These are phyloP conservation scores for Tylopilus subfusipes DNA, from an alignment of 768 basidiomycete species.

Conservation along the genomic window DNA sequence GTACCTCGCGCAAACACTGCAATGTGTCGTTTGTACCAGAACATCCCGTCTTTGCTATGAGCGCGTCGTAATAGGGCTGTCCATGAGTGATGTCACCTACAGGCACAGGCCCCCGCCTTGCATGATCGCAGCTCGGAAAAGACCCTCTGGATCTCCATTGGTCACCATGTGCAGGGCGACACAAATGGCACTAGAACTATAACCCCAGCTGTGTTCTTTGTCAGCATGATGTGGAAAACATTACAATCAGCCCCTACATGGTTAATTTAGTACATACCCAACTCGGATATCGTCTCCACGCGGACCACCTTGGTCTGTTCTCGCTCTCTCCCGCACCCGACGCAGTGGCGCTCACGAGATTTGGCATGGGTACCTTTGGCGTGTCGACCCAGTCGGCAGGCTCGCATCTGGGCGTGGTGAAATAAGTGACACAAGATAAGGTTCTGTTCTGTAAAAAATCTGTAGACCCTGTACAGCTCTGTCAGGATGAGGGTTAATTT, in stretches of 20 bases:
- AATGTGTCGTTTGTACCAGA: conserved; percentile 23
- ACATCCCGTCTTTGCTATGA: conserved; percentile 33
- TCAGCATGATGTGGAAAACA: neutral
- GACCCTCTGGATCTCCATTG: conserved; percentile 18
- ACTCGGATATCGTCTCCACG: no score
- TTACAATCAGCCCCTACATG: conserved; percentile 10
- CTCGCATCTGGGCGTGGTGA: no score
- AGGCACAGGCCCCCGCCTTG: conserved; percentile 37
- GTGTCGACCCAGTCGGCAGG: no score
- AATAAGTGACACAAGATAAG: no score
- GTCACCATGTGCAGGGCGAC: conserved; percentile 29
- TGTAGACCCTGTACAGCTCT: no score
- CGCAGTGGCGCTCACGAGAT: no score
- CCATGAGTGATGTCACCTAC: conserved; percentile 19
- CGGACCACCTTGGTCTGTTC: no score
- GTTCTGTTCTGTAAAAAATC: no score
- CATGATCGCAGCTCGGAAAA: conserved; percentile 29
- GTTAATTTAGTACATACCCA: conserved; percentile 38
- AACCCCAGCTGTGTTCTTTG: conserved; percentile 25
- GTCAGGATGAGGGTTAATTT: no score
- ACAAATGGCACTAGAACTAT: conserved; percentile 37
- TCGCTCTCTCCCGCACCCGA: no score
- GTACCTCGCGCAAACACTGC: conserved; percentile 33
- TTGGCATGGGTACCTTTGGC: no score
- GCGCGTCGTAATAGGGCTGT: conserved; percentile 28